phyloP scores from a whole-genome alignment of 805 yeast genomes.

The Brettanomyces bruxellensis region DNA sequence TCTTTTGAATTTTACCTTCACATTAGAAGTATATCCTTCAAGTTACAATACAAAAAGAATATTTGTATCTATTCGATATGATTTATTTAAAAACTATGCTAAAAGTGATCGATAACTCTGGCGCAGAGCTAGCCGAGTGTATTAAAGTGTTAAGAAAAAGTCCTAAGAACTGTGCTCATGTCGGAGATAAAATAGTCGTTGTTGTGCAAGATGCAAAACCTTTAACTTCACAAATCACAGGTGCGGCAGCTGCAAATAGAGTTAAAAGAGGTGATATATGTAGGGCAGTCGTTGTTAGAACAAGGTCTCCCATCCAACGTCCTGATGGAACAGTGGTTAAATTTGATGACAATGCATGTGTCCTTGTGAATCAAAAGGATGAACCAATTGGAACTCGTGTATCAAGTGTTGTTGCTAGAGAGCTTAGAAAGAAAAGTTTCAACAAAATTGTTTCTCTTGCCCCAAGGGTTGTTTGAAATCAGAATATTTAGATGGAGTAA shows the following conservation, averaged over 20 bases:
- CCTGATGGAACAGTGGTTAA: constrained; percentile 79
- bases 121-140: constrained; percentile 92
- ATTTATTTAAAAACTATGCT: constrained; percentile 79
- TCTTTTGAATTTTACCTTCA: no score
- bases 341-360: constrained; percentile 97
- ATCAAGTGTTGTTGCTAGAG: constrained; percentile 83
- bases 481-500: constrained; percentile 1
- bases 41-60: no score
- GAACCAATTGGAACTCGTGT: constrained; percentile 96
- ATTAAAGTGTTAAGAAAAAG: constrained; percentile 88
- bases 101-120: constrained; percentile 88
- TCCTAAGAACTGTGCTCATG: constrained; percentile 71
- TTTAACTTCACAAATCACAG: constrained; percentile 55
- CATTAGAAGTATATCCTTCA: no score
- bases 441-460: constrained; percentile 86
- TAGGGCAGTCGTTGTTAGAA: constrained; percentile 91
- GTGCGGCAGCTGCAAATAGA: constrained; percentile 64
- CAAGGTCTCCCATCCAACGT: constrained; percentile 62
- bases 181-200: constrained; percentile 90
- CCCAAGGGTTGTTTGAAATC: constrained; percentile 59
- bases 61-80: constrained; percentile 34
- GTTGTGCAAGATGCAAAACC: constrained; percentile 91
- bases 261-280: constrained; percentile 94
- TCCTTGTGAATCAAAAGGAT: constrained; percentile 75
- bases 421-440: constrained; percentile 72